Base-by-base conservation (phyloP, 1,284 basidiomycete species). In the Sporisorium graminicola region DNA sequence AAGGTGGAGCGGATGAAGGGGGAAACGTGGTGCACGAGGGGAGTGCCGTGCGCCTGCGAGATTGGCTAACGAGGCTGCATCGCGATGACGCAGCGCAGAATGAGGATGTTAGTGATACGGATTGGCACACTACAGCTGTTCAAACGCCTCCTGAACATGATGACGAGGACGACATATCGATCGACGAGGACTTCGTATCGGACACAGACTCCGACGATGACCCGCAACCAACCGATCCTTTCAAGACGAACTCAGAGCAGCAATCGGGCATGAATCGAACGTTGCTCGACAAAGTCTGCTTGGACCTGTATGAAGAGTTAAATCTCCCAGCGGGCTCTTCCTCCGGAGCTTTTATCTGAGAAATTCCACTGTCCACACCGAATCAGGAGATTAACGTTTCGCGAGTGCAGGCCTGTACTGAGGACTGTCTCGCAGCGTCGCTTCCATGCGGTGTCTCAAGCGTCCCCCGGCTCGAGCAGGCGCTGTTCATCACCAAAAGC, bases 261-360 rank as follows among this genome's bases (percentile, higher is more conserved):
- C 33, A 35, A 12, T 3, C 33, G 5, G 13, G 7, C 12, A 14
- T 8, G 3, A 14, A 49, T 46, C 31, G 10, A 20, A 37, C 33
- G 29, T 37, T 35, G 8, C 33, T 58, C 27, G 56, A 58, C 10
- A 16, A 27, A 18, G 13, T 49, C 33, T 27, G 5, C 3, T 8
- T 47, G 20, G 22, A 29, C 33, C n/a, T 64, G n/a, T 29, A 8
- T n/a, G 64, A 66, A 27, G 13, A 43, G 26, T 27, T 22, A 13
- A 40, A 31, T 46, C 16, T 43, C 20, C 46, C 64, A 0, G 18
- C 4, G 9, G 35, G 58, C 20, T 66, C 64, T 12, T 55, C 57
- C 4, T 26, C 22, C 35, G 58, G 58, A 7, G 40, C 7, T 6
- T 26, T 56, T 2, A 37, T 60, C 47, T 58, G n/a, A 26, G 2